Evolutionary conservation across 1,284 basidiomycete species (phyloP).

Genomic region (Porodaedalea pini): DNA sequence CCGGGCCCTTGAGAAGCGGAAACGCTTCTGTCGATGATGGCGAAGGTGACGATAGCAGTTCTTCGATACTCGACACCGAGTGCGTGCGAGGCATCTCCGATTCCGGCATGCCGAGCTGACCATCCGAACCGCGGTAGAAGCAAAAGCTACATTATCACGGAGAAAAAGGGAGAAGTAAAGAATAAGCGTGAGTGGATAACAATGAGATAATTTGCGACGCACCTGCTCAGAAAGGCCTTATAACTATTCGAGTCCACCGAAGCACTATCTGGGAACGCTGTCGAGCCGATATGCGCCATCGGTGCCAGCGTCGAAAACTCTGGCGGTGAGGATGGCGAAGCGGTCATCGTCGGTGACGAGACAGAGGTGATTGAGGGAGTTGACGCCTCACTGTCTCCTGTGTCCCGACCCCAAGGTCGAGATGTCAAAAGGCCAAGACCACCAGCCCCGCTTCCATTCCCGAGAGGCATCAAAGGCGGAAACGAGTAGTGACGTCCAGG

Average conservation of each 20-base stretch:
- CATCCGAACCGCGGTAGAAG: constrained; percentile 62
- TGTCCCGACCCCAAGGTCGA: background rate
- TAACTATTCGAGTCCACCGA: constrained; percentile 39
- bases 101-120: constrained; percentile 16
- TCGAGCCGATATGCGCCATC: constrained; percentile 17
- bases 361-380: constrained; percentile 52
- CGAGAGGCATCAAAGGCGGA: constrained; percentile 11
- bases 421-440: background rate
- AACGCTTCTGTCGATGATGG: background rate
- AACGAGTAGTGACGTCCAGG: constrained; percentile 13
- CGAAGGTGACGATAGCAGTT: constrained; percentile 35
- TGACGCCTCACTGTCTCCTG: constrained; percentile 42
- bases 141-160: constrained; percentile 63
- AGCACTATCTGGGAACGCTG: constrained; percentile 22
- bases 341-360: constrained; percentile 38
- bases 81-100: constrained; percentile 47
- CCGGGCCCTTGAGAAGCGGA: constrained; percentile 1
- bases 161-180: constrained; percentile 9
- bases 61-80: constrained; percentile 54
- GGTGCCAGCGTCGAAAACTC: constrained; percentile 29
- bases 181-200: background rate
- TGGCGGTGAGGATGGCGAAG: constrained; percentile 34
- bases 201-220: constrained; percentile 28
- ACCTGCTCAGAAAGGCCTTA: constrained; percentile 62
- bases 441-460: background rate